Percentiles rank a stretch among this genome's conserved stretches.
These are phyloP conservation scores for Erysimum cheiranthoides DNA, from an alignment of 345 rosid species.

Conservation along the genomic window DNA sequence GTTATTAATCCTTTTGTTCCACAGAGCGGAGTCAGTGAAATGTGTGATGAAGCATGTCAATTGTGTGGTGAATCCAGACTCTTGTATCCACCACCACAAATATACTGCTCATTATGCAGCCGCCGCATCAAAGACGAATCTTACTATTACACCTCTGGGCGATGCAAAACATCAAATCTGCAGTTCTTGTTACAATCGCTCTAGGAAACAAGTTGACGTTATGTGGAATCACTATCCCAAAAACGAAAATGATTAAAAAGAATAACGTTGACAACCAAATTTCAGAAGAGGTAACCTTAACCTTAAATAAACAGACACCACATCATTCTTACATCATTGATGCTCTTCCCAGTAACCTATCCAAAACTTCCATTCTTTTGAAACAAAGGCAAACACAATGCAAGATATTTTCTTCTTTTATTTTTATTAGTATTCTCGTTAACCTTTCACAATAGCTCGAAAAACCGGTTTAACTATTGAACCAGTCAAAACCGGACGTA, in stretches of 20 bases:
- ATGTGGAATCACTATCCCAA: constrained; percentile 47
- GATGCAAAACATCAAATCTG: constrained; percentile 52
- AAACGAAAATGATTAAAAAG: constrained; percentile 44
- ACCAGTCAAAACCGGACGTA: too few relatives aligned
- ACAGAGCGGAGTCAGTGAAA: constrained; percentile 32
- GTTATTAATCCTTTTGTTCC: constrained; percentile 10
- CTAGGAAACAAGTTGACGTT: constrained; percentile 33
- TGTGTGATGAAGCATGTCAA: constrained; percentile 44
- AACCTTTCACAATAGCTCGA: too few relatives aligned
- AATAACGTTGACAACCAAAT: constrained; percentile 47
- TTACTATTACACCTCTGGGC: constrained; percentile 49
- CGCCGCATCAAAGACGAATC: constrained; percentile 45
- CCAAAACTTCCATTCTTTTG: too few relatives aligned
- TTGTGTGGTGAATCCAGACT: constrained; percentile 52
- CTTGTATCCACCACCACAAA: constrained; percentile 49
- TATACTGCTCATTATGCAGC: constrained; percentile 56
- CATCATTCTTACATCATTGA: too few relatives aligned
- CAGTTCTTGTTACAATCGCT: constrained; percentile 43
- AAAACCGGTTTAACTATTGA: too few relatives aligned
- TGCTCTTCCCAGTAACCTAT: too few relatives aligned
- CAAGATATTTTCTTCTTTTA: too few relatives aligned
- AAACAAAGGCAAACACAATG: too few relatives aligned
- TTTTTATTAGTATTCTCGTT: too few relatives aligned
- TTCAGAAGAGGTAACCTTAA: constrained; percentile 53
- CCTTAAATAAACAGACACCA: too few relatives aligned